A percentile compares a stretch with the other conserved stretches of the same genome.
phyloP scores from a whole-genome alignment of 2,329 filamentous ascomycete genomes.

The Pseudogymnoascus sp. region DNA sequence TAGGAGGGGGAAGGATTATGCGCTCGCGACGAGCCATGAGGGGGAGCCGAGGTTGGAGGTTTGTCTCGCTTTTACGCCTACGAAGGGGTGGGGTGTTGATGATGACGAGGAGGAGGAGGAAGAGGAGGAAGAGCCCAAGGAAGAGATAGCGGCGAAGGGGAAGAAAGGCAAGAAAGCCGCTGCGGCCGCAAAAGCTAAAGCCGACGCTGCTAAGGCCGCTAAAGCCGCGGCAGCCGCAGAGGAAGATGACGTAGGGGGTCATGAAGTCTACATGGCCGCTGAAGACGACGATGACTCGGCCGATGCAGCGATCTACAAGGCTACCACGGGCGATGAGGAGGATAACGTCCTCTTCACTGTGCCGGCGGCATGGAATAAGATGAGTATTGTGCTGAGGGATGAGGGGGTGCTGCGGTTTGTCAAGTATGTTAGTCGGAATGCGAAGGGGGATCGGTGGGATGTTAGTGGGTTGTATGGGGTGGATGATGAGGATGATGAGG shows the following conservation, averaged over 20 bases:
- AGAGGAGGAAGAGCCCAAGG: slow-evolving; percentile 22
- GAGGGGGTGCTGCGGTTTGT: slow-evolving; percentile 83
- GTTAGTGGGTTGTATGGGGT: slow-evolving; percentile 73
- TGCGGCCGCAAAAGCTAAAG: slow-evolving; percentile 17
- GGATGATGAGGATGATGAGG: slow-evolving; percentile 40
- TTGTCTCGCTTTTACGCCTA: slow-evolving; percentile 80
- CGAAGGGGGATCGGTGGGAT: slow-evolving; percentile 88
- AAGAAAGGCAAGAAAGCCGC: slow-evolving; percentile 19
- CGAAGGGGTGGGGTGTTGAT: slow-evolving; percentile 72
- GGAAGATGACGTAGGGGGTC: slow-evolving; percentile 59
- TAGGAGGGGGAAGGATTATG: slow-evolving; percentile 81
- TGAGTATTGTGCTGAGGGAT: slow-evolving; percentile 85
- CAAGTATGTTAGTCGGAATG: slow-evolving; percentile 82
- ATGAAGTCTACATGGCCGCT: slow-evolving; percentile 90
- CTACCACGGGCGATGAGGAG: slow-evolving; percentile 59
- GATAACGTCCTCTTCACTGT: slow-evolving; percentile 63
- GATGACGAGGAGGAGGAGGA: slow-evolving; percentile 45
- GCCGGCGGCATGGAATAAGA: slow-evolving; percentile 73
- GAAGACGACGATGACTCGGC: slow-evolving; percentile 59
- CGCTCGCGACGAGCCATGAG: slow-evolving; percentile 77
- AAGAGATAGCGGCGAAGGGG: slow-evolving; percentile 26
- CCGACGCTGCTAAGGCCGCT: slow-evolving; percentile 28
- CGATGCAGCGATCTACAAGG: slow-evolving; percentile 83
- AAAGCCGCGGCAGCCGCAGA: slow-evolving; percentile 22
- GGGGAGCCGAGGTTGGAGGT: slow-evolving; percentile 75